Base-by-base conservation (phyloP, 768 basidiomycete species). In the Tulasnella sp. region DNA sequence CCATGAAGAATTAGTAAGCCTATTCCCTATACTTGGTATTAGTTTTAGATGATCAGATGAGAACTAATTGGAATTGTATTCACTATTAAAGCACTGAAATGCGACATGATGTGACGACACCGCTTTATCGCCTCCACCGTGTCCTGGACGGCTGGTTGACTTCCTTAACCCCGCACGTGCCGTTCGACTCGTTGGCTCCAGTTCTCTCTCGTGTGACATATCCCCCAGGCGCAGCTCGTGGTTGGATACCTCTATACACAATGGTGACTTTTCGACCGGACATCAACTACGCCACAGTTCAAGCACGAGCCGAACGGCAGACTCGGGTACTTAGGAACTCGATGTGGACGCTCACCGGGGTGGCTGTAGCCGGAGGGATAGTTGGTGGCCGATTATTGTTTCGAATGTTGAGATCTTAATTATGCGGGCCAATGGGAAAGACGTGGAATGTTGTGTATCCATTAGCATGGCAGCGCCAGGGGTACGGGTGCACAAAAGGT, bases 251-350 rank as follows among this genome's bases (percentile, higher is more conserved):
- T 52, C 72, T 93, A 44, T 99, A 99, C 66, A 88, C 88, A 29
- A 95, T 98, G 92, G 83, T 95, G 58, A 96, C 93, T 37, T 99
- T 99, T 70, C 77, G 93, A 35, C 88, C 90, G 45, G 93, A 98
- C 66, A 78, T 99, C 60, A 82, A 81, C 63, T 99, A 99, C 63
- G 78, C 80, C 50, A 79, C 78, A 44, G 92, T 82, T 19, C 75
- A 76, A 63, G 72, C 70, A 62, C 80, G 78, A 65, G 82, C 82
- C 51, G 70, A 66, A 54, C 68, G 72, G 62, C 93, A 99, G 67
- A 69, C 73, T n/a, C 64, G 62, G 27, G 71, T 86, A 47, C 67
- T 96, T 55, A 64, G 68, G 45, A 62, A 65, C 44, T 61, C 72
- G 12, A 74, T 72, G 20, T 73, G 74, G 70, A 61, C 70, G 27